Percentiles rank a stretch among this genome's conserved stretches.
phyloP scores from a whole-genome alignment of 768 basidiomycete species.

The Agaricus blazei region DNA sequence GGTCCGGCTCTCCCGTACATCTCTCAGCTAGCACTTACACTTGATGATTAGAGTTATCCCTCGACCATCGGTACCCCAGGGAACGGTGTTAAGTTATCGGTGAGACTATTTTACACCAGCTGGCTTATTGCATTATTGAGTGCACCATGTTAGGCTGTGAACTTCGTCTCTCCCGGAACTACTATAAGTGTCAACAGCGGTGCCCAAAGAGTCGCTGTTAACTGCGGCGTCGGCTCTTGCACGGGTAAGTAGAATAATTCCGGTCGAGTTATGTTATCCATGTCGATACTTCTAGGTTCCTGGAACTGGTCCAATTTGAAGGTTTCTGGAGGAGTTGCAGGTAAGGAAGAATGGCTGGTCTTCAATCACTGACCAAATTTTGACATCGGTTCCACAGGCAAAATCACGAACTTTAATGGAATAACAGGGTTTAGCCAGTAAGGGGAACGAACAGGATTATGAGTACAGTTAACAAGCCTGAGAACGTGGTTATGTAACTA shows the following conservation, averaged over 20 bases:
- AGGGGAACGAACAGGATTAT: neutral
- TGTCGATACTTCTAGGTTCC: slow-evolving; percentile 12
- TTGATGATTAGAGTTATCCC: slow-evolving; percentile 48
- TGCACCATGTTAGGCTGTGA: slow-evolving; percentile 33
- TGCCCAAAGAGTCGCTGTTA: slow-evolving; percentile 45
- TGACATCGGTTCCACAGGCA: slow-evolving; percentile 3
- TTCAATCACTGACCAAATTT: neutral
- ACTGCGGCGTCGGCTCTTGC: slow-evolving; percentile 52
- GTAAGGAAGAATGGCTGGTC: slow-evolving; percentile 8
- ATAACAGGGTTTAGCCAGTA: slow-evolving; percentile 11
- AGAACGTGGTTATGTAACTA: too few species aligned
- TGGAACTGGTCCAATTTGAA: slow-evolving; percentile 22
- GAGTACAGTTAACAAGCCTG: too few species aligned
- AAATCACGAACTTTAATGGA: slow-evolving; percentile 9
- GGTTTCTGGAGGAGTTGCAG: slow-evolving; percentile 18
- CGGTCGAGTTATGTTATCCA: neutral
- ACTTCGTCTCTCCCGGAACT: slow-evolving; percentile 37
- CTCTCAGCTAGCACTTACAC: neutral
- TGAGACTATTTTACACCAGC: slow-evolving; percentile 22
- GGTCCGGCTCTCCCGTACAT: slow-evolving; percentile 18
- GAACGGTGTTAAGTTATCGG: slow-evolving; percentile 52
- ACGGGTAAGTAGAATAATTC: slow-evolving; percentile 28
- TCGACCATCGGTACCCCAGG: slow-evolving; percentile 46
- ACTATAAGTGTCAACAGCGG: slow-evolving; percentile 34
- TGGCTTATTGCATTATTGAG: neutral